Evolutionary conservation across 371 early-diverging fungal species (phyloP).

Genomic region (Mucor circinelloides): DNA sequence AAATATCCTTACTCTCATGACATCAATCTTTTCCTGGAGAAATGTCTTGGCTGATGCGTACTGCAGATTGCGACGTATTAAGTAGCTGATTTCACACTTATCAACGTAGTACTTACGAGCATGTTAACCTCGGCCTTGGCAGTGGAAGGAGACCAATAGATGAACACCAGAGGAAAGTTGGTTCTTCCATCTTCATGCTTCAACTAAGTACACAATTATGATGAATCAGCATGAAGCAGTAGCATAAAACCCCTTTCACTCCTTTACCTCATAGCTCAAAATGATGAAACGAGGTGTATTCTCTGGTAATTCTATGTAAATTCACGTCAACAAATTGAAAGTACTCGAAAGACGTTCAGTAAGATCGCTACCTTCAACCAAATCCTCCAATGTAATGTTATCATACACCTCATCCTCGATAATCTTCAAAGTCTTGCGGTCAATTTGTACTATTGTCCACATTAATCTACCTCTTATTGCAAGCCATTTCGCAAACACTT

Average conservation of each 20-base stretch:
- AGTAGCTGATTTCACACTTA: neutral
- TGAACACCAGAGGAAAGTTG: conserved; percentile 67
- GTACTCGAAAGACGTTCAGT: neutral
- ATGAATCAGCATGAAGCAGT: neutral
- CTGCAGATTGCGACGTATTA: conserved; percentile 12
- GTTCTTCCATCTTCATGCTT: conserved; percentile 65
- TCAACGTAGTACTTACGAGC: conserved; percentile 43
- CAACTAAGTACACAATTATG: conserved; percentile 22
- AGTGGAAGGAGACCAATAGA: conserved; percentile 67
- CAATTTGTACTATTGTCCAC: conserved; percentile 57
- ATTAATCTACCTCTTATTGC: neutral
- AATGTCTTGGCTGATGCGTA: conserved; percentile 70
- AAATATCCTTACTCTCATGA: conserved; percentile 52
- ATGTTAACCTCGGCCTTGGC: conserved; percentile 61
- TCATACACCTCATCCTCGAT: conserved; percentile 59
- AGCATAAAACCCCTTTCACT: neutral
- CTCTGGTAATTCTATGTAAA: conserved; percentile 65
- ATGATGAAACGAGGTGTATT: conserved; percentile 70
- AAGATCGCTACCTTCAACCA: conserved; percentile 51
- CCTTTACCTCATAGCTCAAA: conserved; percentile 61
- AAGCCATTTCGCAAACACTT: conserved; percentile 22
- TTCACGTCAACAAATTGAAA: neutral
- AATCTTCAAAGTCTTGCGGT: conserved; percentile 53
- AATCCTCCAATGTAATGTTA: conserved; percentile 56
- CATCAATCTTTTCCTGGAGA: conserved; percentile 56